A percentile compares a stretch with the other conserved stretches of the same genome.
phyloP scores from a whole-genome alignment of 805 yeast species.

The Kregervanrija fluxuum region DNA sequence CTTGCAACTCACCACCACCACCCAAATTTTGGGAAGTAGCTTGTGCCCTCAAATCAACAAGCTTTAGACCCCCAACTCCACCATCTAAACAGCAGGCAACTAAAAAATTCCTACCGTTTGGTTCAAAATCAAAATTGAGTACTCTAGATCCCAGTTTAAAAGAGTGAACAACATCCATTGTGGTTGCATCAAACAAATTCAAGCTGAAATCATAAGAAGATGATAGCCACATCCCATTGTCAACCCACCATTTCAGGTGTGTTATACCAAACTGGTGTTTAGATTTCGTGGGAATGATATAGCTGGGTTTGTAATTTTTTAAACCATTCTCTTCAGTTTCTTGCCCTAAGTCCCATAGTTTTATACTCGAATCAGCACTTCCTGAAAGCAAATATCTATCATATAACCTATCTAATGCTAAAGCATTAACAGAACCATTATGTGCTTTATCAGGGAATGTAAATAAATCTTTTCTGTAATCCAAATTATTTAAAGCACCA shows the following conservation, averaged over 20 bases:
- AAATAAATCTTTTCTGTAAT: conserved; percentile 11
- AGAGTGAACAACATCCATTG: conserved; percentile 56
- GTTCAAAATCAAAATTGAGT: conserved; percentile 58
- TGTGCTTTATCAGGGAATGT: conserved; percentile 41
- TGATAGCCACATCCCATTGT: conserved; percentile 77
- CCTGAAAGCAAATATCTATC: conserved; percentile 55
- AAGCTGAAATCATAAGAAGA: conserved; percentile 74
- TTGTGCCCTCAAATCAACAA: conserved; percentile 67
- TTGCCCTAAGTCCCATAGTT: conserved; percentile 54
- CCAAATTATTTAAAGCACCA: conserved; percentile 15
- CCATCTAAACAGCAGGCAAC: conserved; percentile 68
- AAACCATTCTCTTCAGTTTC: conserved; percentile 1
- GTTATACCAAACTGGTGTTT: conserved; percentile 73
- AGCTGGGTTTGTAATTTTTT: conserved; percentile 13
- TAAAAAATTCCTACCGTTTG: conserved; percentile 38
- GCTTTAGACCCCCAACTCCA: conserved; percentile 35
- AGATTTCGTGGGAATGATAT: conserved; percentile 23
- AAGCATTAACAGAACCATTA: conserved; percentile 48
- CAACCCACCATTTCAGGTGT: conserved; percentile 84
- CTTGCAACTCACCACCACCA: conserved; percentile 23
- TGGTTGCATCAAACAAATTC: conserved; percentile 74
- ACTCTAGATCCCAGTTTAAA: conserved; percentile 58
- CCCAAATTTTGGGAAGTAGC: conserved; percentile 64
- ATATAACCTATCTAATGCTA: conserved; percentile 45
- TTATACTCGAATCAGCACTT: conserved; percentile 62